Conservation (phyloP, 2,329 filamentous ascomycete genomes). For the Fusarium avenaceum region DNA sequence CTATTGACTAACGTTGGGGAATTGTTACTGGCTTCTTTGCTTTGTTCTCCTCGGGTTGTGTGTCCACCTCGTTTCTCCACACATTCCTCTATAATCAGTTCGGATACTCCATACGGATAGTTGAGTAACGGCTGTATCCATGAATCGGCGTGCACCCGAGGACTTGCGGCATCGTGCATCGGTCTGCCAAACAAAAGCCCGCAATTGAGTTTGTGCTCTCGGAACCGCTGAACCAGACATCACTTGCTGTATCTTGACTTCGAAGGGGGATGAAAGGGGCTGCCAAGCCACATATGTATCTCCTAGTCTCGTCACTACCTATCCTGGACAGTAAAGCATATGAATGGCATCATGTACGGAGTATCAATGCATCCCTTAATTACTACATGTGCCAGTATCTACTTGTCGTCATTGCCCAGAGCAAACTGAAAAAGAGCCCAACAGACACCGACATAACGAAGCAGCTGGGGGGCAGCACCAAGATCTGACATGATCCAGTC, state of each 20-base stretch:
- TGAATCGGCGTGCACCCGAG: slow-evolving; percentile 31
- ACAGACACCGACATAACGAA: background rate
- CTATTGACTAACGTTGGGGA: background rate
- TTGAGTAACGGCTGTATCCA: slow-evolving; percentile 4
- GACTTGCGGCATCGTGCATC: slow-evolving; percentile 18
- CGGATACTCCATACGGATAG: slow-evolving; percentile 10
- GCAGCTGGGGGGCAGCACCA: background rate
- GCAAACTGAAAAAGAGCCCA: background rate
- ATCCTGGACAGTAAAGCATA: background rate
- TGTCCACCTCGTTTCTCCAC: slow-evolving; percentile 23
- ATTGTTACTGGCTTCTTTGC: slow-evolving; percentile 1
- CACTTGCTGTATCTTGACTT: background rate
- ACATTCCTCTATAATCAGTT: background rate
- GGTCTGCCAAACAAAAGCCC: slow-evolving; percentile 3
- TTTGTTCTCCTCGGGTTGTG: slow-evolving; percentile 24
- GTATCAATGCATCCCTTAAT: background rate
- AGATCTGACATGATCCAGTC: slow-evolving; percentile 1
- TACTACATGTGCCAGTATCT: background rate
- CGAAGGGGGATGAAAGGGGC: background rate
- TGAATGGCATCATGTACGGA: background rate
- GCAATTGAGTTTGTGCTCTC: background rate
- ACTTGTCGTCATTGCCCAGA: background rate
- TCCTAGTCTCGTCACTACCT: background rate
- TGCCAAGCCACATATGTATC: slow-evolving; percentile 13
- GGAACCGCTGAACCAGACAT: background rate